Evolutionary conservation across 768 basidiomycete genomes (phyloP).

Genomic region (Boletus pseudopeckii): DNA sequence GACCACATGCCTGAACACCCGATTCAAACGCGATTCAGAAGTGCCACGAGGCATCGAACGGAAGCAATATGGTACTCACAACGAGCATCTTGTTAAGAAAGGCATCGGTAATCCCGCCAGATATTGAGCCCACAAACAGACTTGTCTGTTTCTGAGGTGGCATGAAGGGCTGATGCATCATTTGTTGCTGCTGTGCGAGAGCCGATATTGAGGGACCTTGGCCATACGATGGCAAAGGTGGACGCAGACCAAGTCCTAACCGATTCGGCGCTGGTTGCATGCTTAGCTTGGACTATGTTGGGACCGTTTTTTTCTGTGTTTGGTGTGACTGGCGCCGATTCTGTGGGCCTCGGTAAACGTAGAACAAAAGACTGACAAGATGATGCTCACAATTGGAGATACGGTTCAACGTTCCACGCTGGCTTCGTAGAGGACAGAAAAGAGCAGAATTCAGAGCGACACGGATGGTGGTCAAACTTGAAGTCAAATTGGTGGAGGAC

Average conservation of each 20-base stretch:
- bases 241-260: conserved; percentile 85
- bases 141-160: conserved; percentile 73
- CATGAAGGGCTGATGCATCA: conserved; percentile 55
- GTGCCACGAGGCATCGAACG: background rate
- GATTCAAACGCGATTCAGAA: background rate
- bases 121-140: conserved; percentile 93
- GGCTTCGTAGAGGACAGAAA: background rate
- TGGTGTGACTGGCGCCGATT: background rate
- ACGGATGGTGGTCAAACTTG: conserved; percentile 1
- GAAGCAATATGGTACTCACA: conserved; percentile 42
- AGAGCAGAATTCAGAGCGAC: background rate
- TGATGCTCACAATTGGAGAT: conserved; percentile 1
- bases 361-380: background rate
- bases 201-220: conserved; percentile 91
- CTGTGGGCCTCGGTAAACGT: background rate
- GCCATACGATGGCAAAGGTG: conserved; percentile 82
- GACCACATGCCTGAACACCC: conserved; percentile 76
- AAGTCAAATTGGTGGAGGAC: background rate
- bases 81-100: conserved; percentile 76
- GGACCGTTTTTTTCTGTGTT: background rate
- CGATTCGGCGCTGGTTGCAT: conserved; percentile 74
- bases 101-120: conserved; percentile 82
- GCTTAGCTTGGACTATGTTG: conserved; percentile 4
- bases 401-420: background rate
- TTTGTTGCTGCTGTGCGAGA: conserved; percentile 81